Evolutionary conservation across 768 basidiomycete genomes (phyloP), one percentile per base, ranked within the genome.

Genomic region (Rhizopogon vinicolor): DNA sequence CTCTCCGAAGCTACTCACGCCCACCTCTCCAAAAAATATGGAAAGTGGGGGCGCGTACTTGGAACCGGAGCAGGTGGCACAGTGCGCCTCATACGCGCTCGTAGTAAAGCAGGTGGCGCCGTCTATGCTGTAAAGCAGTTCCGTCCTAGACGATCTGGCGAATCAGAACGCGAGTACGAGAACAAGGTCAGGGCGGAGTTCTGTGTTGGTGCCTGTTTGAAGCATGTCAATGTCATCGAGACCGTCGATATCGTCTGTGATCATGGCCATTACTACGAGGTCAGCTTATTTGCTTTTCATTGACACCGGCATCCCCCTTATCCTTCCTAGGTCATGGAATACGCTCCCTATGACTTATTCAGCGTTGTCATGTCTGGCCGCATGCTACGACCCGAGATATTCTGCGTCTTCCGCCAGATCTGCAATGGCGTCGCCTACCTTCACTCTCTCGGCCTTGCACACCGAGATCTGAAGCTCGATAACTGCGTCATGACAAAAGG

Each of bases 131-230:
- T 97, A 60, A 99, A 99, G 73, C 94, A 98, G 75, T 98, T 99
- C 65, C 81, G 96, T 46, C 90, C 94, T 43, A 91, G 92, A 62
- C 84, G 94, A 56, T 64, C 78, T 3, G 93, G 93, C 33, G 97
- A 99, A 77, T 81, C 81, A 28, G 92, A 94, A 73, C 90, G 92
- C 73, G 97, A 99, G 76, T 99, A 98, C 69, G 93, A 98, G 85
- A 96, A 98, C 78, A 98, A 99, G 75, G 95, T 98, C 55, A 97
- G 95, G 1, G 96, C 96, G 28, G 97, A 99, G 71, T 99, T 99
- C 67, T 99, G 96, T 64, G 95, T 98, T 16, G 94, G 97, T 56
- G 90, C 89, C 22, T 90, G 91, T 43, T 78, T 99, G 66, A 92
- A 95, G 72, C 97, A 99, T 65, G 75, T 85, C 56, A 98, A 99